Conservation (phyloP, 1,139 yeast species). For the Diutina siamensis region DNA sequence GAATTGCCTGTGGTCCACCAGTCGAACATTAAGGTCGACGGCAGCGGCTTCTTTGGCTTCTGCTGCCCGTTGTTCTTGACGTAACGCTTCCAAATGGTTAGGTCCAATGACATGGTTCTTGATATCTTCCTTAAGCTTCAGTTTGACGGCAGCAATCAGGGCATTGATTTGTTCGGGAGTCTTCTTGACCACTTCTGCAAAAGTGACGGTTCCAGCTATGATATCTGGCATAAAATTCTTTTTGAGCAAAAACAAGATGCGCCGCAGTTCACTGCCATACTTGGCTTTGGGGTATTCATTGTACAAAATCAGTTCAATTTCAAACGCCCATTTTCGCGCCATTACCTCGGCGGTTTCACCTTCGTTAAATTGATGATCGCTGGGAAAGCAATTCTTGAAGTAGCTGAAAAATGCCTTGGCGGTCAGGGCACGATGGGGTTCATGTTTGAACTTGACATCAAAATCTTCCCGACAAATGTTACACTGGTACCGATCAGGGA, state of each 20-base stretch:
- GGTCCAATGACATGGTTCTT: constrained; percentile 3
- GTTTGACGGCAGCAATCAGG: background rate
- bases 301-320: background rate
- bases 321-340: constrained; percentile 5
- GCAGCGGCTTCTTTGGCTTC: constrained; percentile 1
- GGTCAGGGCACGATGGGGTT: constrained; percentile 5
- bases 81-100: background rate
- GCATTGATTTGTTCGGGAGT: constrained; percentile 51
- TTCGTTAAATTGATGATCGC: background rate
- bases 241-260: constrained; percentile 3
- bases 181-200: constrained; percentile 43
- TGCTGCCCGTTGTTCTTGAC: background rate
- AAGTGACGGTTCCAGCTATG: constrained; percentile 33
- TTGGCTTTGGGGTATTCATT: background rate
- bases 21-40: background rate
- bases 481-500: constrained; percentile 25
- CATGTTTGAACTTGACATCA: background rate
- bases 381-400: background rate
- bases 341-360: background rate
- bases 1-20: constrained; percentile 4
- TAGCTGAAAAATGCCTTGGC: constrained; percentile 3
- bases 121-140: constrained; percentile 4
- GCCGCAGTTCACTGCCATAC: background rate
- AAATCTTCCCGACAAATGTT: constrained; percentile 15
- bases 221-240: constrained; percentile 18